phyloP scores from a whole-genome alignment of 495 filamentous ascomycete species.

The Xylaria acuta region DNA sequence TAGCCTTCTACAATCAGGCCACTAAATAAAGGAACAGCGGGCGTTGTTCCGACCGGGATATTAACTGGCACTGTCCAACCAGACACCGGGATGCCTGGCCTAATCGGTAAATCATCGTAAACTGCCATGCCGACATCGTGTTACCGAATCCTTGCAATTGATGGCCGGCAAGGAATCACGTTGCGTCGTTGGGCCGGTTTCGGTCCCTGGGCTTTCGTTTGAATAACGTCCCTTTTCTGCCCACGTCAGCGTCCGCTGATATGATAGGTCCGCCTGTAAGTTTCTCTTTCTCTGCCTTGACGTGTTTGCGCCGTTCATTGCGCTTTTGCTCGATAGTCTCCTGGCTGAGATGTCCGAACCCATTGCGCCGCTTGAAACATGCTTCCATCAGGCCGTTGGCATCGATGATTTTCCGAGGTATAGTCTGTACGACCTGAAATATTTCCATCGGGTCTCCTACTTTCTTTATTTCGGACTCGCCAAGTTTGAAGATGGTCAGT shows the following conservation, averaged over 20 bases:
- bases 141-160: neutral
- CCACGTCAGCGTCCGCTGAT: constrained; percentile 33
- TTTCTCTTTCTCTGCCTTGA: constrained; percentile 50
- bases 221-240: constrained; percentile 51
- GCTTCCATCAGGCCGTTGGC: constrained; percentile 80
- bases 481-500: constrained; percentile 90
- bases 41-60: neutral
- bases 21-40: neutral
- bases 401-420: constrained; percentile 82
- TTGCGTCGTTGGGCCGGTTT: constrained; percentile 42
- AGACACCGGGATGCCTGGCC: neutral
- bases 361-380: constrained; percentile 78
- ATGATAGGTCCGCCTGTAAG: constrained; percentile 30
- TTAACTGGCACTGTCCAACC: neutral
- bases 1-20: neutral
- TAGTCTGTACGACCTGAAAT: constrained; percentile 91
- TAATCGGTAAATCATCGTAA: neutral
- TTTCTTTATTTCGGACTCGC: constrained; percentile 78
- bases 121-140: neutral
- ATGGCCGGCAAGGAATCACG: constrained; percentile 17
- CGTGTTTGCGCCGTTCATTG: constrained; percentile 59
- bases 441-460: constrained; percentile 93
- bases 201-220: constrained; percentile 41
- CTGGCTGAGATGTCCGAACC: constrained; percentile 80
- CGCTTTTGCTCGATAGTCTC: constrained; percentile 67